These are phyloP conservation scores for Paramecium primaurelia DNA, from an alignment of 73 alveolate species.

Conservation along the genomic window DNA sequence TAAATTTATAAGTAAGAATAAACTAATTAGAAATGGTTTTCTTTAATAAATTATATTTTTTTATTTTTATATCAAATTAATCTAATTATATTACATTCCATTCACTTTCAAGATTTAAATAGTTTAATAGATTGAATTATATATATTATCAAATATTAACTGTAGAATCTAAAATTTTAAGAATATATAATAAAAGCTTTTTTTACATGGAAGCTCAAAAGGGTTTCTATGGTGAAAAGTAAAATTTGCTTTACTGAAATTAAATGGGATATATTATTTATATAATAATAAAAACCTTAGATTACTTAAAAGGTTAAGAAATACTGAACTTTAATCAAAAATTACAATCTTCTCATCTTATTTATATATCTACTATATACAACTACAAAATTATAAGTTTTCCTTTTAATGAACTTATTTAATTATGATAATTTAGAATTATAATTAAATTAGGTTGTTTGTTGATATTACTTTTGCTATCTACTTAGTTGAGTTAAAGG, in stretches of 20 bases:
- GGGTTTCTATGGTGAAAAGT: background rate
- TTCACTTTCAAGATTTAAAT: background rate
- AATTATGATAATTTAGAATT: no score
- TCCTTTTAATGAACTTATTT: background rate
- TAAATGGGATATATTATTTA: background rate
- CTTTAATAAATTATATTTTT: no score
- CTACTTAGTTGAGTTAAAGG: no score
- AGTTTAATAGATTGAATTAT: slow-evolving; percentile 61
- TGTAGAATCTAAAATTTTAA: no score
- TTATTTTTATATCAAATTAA: no score
- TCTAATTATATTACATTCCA: no score
- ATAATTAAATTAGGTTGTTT: no score
- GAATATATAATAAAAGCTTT: no score
- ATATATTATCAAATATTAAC: background rate
- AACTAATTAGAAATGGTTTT: background rate
- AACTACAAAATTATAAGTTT: no score
- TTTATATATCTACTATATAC: background rate
- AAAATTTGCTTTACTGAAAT: background rate
- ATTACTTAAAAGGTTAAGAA: no score
- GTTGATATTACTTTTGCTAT: no score
- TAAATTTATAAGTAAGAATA: background rate
- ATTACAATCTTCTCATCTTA: background rate
- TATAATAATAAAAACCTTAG: background rate
- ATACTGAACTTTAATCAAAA: background rate
- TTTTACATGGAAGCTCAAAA: no score